These are phyloP conservation scores for Malus orientalis DNA, from an alignment of 306 rosid species.

Conservation along the genomic window DNA sequence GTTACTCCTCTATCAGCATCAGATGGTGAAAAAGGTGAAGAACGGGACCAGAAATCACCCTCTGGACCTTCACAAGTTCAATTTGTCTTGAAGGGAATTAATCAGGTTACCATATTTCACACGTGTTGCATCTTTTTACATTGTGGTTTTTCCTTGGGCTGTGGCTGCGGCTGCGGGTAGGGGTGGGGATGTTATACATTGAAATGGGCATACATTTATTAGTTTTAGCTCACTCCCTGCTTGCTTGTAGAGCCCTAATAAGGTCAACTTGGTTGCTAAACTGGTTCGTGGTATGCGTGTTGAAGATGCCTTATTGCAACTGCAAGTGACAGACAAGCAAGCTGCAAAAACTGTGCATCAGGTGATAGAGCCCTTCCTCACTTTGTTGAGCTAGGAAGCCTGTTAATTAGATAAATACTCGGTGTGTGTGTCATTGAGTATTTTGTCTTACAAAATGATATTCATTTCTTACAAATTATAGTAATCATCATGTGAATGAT, in stretches of 20 bases:
- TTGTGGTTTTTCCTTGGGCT: too few relatives aligned
- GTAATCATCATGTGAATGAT: not conserved
- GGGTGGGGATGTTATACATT: too few relatives aligned
- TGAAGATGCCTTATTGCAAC: conserved; percentile 83
- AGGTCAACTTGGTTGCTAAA: conserved; percentile 87
- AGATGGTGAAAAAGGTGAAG: conserved; percentile 41
- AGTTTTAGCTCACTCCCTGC: not conserved
- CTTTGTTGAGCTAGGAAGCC: not conserved
- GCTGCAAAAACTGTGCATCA: conserved; percentile 82
- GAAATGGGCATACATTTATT: not conserved
- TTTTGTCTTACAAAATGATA: not conserved
- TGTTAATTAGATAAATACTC: not conserved
- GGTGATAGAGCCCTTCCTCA: conserved; percentile 31
- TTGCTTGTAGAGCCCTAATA: conserved; percentile 64
- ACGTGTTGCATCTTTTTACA: not conserved
- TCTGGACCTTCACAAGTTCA: conserved; percentile 56
- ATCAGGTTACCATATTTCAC: conserved; percentile 49
- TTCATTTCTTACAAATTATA: not conserved
- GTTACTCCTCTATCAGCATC: conserved; percentile 41
- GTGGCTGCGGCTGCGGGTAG: not conserved
- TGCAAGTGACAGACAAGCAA: conserved; percentile 76
- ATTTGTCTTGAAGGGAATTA: conserved; percentile 63
- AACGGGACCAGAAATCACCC: conserved; percentile 36
- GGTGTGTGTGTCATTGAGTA: not conserved
- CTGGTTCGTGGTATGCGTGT: conserved; percentile 95